These are phyloP conservation scores for Bruguiera gymnorhiza DNA, from an alignment of 345 rosid genomes.

Conservation along the genomic window DNA sequence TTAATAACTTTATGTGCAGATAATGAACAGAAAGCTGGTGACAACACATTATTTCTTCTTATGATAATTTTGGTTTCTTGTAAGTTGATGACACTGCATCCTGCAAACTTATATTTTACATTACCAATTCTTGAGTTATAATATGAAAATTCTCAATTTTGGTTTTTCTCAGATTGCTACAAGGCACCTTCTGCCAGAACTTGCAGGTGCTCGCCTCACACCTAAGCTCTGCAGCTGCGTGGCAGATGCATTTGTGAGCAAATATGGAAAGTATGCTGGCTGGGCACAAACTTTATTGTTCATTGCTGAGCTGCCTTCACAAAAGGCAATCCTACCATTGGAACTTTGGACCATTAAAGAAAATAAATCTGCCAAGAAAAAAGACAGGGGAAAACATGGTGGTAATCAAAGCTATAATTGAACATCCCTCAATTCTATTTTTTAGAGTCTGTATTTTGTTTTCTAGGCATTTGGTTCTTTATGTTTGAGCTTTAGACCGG, in stretches of 20 bases:
- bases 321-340: constrained; percentile 61
- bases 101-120: no score
- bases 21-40: no score
- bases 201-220: constrained; percentile 72
- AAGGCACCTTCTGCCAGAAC: constrained; percentile 72
- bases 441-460: background rate
- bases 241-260: constrained; percentile 88
- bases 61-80: no score
- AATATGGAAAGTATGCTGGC: constrained; percentile 89
- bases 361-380: constrained; percentile 29
- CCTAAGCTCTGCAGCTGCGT: constrained; percentile 63
- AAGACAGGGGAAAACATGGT: constrained; percentile 13
- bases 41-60: no score
- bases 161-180: constrained; percentile 66
- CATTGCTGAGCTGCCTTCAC: constrained; percentile 85
- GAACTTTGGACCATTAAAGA: constrained; percentile 32
- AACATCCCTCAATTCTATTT: background rate
- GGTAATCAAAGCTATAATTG: constrained; percentile 17
- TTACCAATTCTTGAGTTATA: no score
- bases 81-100: no score
- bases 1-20: no score
- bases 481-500: background rate
- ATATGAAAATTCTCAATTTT: constrained; percentile 1
- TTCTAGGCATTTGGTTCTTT: background rate
- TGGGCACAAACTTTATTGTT: constrained; percentile 96